Base-by-base conservation (phyloP, 495 filamentous ascomycete species). In the Choiromyces venosus region DNA sequence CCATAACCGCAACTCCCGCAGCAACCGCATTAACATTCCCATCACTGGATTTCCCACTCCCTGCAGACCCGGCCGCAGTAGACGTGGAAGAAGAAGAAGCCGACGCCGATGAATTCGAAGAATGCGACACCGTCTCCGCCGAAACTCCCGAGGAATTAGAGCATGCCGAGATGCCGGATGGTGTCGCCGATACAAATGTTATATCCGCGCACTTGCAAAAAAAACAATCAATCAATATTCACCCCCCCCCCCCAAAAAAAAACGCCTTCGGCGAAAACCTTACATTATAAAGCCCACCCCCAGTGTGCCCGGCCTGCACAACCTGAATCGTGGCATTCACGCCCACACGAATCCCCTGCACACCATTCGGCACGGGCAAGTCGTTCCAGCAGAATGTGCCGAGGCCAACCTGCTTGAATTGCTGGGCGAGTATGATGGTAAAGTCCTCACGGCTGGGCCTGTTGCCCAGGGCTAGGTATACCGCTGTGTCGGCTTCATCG, bases 261-360 rank as follows among this genome's bases (percentile, higher is more conserved):
- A 68, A 38, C 67, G 10, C 67, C 18, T 18, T 18, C 67, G 16
- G 19, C 4, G 42, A 12, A 38, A 69, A 69, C 69, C 85, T 76
- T 82, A 88, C 86, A 73, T 87, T 85, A 78, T 89, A 88, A 1
- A 88, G 78, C 56, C 88, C 87, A 38, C 86, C 86, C 29, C 78
- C 76, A n/a, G 83, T 83, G 75, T 87, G 85, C 25, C 85, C 84
- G 66, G 83, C 87, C 14, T 84, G 87, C 33, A 88, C 83, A 69
- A 90, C 88, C 82, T 90, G 89, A 66, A 90, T 85, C 0, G 89
- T 90, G n/a, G 87, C 88, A 68, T 88, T 87, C 77, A 84, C 83
- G 0, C 88, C 88, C 37, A 85, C 82, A n/a, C 81, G 83, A 16
- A 84, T 74, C 12, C 83, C 83, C 67, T 38, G 37, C 10, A 66